Percentiles rank a stretch among this genome's conserved stretches.
These are phyloP conservation scores for Xylariaceae sp. DNA, from an alignment of 2,329 filamentous ascomycete genomes.

Conservation along the genomic window DNA sequence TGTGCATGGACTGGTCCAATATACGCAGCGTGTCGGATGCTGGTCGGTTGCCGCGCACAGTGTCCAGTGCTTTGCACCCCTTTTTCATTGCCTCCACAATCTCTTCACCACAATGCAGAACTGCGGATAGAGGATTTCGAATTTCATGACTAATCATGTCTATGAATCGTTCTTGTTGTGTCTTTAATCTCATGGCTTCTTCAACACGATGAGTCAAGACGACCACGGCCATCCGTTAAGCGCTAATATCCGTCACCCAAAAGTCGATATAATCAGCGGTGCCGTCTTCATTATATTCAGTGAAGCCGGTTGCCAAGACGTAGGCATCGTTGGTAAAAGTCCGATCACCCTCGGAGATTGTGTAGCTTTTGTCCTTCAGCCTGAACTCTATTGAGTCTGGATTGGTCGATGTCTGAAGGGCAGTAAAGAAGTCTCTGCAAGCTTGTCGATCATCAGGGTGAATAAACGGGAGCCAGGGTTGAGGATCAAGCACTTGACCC, in stretches of 20 bases:
- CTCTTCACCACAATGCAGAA: conserved; percentile 25
- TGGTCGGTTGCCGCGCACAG: not conserved
- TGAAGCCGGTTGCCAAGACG: conserved; percentile 19
- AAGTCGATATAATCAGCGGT: conserved; percentile 23
- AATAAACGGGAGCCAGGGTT: conserved; percentile 21
- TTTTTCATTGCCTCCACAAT: conserved; percentile 22
- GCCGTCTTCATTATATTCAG: conserved; percentile 19
- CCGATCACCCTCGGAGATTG: conserved; percentile 17
- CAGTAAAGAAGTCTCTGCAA: conserved; percentile 14
- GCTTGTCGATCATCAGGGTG: conserved; percentile 14
- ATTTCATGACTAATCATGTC: conserved; percentile 28
- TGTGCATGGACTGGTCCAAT: conserved; percentile 15
- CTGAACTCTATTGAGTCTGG: conserved; percentile 19
- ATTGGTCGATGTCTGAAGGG: conserved; percentile 7
- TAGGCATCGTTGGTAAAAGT: conserved; percentile 18
- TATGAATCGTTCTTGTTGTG: conserved; percentile 25
- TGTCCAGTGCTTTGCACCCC: conserved; percentile 6
- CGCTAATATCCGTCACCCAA: conserved; percentile 25
- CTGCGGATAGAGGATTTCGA: conserved; percentile 24
- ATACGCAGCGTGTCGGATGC: not conserved
- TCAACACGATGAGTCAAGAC: conserved; percentile 23
- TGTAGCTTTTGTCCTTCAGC: conserved; percentile 17
- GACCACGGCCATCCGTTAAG: conserved; percentile 23
- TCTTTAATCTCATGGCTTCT: conserved; percentile 22
- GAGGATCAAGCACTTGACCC: conserved; percentile 6